Base-by-base conservation (phyloP, 2,329 filamentous ascomycete genomes). In the Fusarium pseudocircinatum region DNA sequence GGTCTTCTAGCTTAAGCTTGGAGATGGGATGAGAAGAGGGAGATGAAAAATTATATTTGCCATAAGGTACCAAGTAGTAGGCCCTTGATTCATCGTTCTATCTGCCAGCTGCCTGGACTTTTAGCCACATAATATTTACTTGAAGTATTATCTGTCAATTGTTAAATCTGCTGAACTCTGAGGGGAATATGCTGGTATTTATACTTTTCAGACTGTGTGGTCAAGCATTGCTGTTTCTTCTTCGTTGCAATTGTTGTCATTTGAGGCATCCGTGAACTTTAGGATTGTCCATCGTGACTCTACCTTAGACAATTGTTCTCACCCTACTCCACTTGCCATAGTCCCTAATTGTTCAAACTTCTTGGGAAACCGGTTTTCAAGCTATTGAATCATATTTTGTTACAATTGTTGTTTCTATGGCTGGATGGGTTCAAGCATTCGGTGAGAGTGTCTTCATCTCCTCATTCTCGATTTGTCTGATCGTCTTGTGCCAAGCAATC, bases 261-360 rank as follows among this genome's bases (percentile, higher is more conserved):
- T 28, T 22, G 18, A 36, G 34, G 24, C 47, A 28, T 37, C 9
- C 4, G 14, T 37, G 24, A 16, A 7, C 7, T 20, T 39, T 13
- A 37, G n/a, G 32, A 11, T 52, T 52, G 18, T 39, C 34, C 32
- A 34, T 52, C 24, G 16, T 37, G n/a, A 12, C 13, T 26, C n/a
- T n/a, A n/a, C n/a, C n/a, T 12, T 11, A 37, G 16, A 15, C n/a
- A 52, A 36, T 12, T 52, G n/a, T 26, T 36, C 1, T 1, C n/a
- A 10, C 30, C 12, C 16, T 7, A 4, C 4, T 0, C 9, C n/a
- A 52, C 32, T 26, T 11, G 18, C 2, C 3, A 26, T 26, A 1
- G 16, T 15, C n/a, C 24, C 18, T 26, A 15, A 9, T 32, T n/a
- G 46, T 8, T 30, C 15, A 49, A n/a, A 18, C 32, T 52, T 20